Conservation (phyloP, 352 stramenopile species). For the Thalassiosira livingstoniorum region DNA sequence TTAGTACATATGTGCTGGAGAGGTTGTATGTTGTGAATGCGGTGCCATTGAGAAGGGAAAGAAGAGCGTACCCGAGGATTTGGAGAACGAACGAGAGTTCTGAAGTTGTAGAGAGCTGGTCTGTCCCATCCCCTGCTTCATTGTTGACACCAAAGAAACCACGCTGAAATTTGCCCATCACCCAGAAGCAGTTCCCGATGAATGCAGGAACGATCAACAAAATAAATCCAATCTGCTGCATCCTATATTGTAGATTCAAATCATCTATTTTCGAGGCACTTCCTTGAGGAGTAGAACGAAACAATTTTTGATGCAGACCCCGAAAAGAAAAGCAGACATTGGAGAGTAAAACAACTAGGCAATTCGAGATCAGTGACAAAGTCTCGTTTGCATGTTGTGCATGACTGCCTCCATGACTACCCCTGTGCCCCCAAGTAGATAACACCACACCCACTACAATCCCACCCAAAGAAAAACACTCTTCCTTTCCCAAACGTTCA, state of each 20-base stretch:
- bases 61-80: conserved; percentile 55
- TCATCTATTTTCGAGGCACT: conserved; percentile 67
- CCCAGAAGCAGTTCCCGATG: conserved; percentile 16
- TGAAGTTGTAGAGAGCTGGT: not conserved
- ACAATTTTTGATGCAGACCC: conserved; percentile 83
- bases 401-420: not conserved
- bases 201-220: conserved; percentile 65
- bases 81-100: not conserved
- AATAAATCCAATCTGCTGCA: conserved; percentile 80
- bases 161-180: conserved; percentile 16
- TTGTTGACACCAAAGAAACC: not conserved
- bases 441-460: conserved; percentile 78
- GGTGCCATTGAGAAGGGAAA: conserved; percentile 73
- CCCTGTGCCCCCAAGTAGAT: conserved; percentile 65
- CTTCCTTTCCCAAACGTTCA: conserved; percentile 65
- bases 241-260: conserved; percentile 82
- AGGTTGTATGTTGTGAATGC: conserved; percentile 83
- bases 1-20: conserved; percentile 80
- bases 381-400: not conserved
- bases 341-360: conserved; percentile 71
- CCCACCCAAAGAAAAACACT: conserved; percentile 64
- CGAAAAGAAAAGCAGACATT: conserved; percentile 86
- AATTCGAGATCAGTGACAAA: conserved; percentile 34
- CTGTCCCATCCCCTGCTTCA: conserved; percentile 3
- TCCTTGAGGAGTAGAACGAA: conserved; percentile 63